Percentiles rank a stretch among this genome's conserved stretches.
Conservation (phyloP, 192 early-diverging fungal genomes). For the Linnemannia hyalina region DNA sequence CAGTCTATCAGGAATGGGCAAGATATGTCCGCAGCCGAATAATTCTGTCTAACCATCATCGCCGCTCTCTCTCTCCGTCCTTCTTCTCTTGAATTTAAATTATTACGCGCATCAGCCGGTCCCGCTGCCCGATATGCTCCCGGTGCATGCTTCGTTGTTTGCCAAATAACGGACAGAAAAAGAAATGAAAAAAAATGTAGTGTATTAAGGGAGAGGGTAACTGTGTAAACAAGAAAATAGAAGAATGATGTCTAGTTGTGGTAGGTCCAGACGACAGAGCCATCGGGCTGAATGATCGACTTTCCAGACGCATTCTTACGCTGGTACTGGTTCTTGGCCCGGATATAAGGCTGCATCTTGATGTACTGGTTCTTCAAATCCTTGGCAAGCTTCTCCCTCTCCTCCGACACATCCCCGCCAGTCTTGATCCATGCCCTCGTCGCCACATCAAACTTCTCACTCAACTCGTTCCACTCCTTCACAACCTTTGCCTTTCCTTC, state of each 20-base stretch:
- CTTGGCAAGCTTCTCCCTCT: constrained; percentile 30
- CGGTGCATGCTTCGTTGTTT: too few species aligned
- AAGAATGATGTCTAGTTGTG: constrained; percentile 20
- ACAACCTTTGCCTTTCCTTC: constrained; percentile 22
- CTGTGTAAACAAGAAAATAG: not conserved
- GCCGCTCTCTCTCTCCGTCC: too few species aligned
- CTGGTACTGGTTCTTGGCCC: constrained; percentile 51
- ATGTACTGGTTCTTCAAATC: constrained; percentile 24
- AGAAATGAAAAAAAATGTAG: not conserved
- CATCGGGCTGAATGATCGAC: constrained; percentile 33
- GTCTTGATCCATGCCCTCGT: constrained; percentile 28
- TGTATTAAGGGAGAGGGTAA: not conserved
- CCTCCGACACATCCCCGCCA: not conserved
- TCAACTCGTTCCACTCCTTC: constrained; percentile 36
- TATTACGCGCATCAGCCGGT: too few species aligned
- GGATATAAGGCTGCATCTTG: constrained; percentile 41
- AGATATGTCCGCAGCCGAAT: too few species aligned
- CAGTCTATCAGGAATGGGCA: too few species aligned
- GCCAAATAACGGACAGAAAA: too few species aligned
- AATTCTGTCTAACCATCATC: too few species aligned
- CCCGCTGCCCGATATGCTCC: too few species aligned
- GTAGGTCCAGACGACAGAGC: constrained; percentile 36
- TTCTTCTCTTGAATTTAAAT: too few species aligned
- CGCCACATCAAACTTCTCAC: not conserved
- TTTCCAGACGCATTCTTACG: constrained; percentile 29